These are phyloP conservation scores for Cyclotella baltica DNA, from an alignment of 108 stramenopile species.

Conservation along the genomic window DNA sequence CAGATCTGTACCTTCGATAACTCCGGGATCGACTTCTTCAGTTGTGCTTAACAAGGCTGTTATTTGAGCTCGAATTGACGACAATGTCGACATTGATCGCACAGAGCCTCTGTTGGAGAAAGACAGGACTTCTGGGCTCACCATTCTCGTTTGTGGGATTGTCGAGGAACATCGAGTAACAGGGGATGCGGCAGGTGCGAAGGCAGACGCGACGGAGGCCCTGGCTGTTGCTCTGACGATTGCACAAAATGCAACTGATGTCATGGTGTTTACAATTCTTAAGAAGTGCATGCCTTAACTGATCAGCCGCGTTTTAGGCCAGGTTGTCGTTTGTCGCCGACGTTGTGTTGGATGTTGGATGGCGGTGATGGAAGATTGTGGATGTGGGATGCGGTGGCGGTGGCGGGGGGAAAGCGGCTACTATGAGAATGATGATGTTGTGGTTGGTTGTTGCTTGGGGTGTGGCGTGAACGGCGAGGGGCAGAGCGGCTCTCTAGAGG, in stretches of 20 bases:
- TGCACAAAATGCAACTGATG: slow-evolving; percentile 13
- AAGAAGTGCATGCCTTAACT: not conserved
- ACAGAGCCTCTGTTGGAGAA: not conserved
- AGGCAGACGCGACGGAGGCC: slow-evolving; percentile 15
- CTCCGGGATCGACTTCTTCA: slow-evolving; percentile 86
- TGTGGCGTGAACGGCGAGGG: no score
- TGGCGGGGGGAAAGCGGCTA: no score
- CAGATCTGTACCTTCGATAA: slow-evolving; percentile 83
- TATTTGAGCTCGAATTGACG: not conserved
- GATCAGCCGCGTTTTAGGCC: no score
- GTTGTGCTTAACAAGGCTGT: slow-evolving; percentile 27
- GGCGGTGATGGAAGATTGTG: no score
- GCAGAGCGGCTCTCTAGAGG: no score
- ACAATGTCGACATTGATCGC: not conserved
- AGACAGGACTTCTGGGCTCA: not conserved
- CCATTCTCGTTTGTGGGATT: not conserved
- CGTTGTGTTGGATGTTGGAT: no score
- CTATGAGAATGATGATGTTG: no score
- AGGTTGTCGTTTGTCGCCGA: no score
- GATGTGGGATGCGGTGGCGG: no score
- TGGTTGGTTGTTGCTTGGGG: no score
- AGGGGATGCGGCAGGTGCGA: slow-evolving; percentile 10
- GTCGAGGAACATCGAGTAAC: not conserved
- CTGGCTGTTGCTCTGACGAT: not conserved
- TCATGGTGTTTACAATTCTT: not conserved